Conservation (phyloP, 208 protist genomes). For the Herpetomonas muscarum region DNA sequence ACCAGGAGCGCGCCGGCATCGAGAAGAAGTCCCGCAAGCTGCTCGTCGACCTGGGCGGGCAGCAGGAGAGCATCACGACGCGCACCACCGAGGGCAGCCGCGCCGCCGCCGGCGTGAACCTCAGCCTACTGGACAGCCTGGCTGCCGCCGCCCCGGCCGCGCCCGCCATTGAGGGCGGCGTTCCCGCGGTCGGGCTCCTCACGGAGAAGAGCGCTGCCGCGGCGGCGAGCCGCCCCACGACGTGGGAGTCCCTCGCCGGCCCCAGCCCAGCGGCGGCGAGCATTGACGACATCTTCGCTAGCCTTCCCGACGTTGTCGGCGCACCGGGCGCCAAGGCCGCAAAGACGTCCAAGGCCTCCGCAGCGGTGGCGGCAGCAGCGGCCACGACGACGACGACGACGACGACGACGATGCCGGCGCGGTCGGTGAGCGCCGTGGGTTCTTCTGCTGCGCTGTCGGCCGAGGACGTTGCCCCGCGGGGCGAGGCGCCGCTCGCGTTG, state of each 20-base stretch:
- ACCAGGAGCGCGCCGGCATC: slow-evolving; percentile 61
- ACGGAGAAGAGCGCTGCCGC: not conserved
- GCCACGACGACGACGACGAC: slow-evolving; percentile 6
- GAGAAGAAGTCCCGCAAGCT: slow-evolving; percentile 55
- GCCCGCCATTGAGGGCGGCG: slow-evolving; percentile 1
- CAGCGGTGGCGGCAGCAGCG: slow-evolving; percentile 17
- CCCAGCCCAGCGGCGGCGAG: slow-evolving; percentile 12
- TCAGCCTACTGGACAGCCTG: slow-evolving; percentile 8
- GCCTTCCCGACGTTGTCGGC: slow-evolving; percentile 20
- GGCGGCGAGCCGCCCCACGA: not conserved
- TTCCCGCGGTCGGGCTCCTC: not conserved
- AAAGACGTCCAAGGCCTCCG: not conserved
- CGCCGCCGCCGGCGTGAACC: slow-evolving; percentile 9
- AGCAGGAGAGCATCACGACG: slow-evolving; percentile 15
- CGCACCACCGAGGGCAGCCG: not conserved
- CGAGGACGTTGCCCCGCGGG: too few species aligned
- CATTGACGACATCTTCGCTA: slow-evolving; percentile 36
- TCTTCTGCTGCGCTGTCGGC: too few species aligned
- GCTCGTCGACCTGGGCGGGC: slow-evolving; percentile 41
- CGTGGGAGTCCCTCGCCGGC: slow-evolving; percentile 16
- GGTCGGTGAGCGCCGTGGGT: too few species aligned
- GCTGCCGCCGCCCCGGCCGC: not conserved
- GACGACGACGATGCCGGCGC: not conserved
- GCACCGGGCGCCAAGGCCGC: not conserved
- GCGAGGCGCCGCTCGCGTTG: too few species aligned